Evolutionary conservation across 129 eudicot genomes (phyloP), one percentile per base, ranked within the genome.

Genomic region (Tanacetum coccineum): DNA sequence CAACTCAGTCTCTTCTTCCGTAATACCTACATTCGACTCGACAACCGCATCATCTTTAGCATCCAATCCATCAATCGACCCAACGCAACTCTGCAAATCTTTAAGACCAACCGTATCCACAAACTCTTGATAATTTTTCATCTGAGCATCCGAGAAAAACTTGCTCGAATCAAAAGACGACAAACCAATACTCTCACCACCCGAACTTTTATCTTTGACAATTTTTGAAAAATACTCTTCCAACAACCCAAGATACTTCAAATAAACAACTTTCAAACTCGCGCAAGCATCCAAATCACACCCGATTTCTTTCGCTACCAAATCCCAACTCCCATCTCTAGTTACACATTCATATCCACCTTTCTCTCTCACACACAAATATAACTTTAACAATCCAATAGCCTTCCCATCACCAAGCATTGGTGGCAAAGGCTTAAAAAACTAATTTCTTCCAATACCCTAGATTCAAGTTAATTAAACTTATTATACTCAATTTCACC

Each of bases 321-420:
- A 71, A 63, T 72, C 82, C 91, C 94, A 87, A 59, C 51, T 13
- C 63, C 70, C 70, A 18, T 76, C 78, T 20, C 62, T 57, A 4
- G 78, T 71, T 66, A 87, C 89, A 36, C 30, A 62, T 30, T 85
- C 77, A 64, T 67, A 84, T 21, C 95, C 95, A 73, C 90, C 86
- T 58, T 77, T 76, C 32, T 80, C 78, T 55, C 71, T 75, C 70
- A 87, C 96, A 25, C 74, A 76, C 58, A 83, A 60, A 62, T 80
- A 83, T 44, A 87, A 79, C 69, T 72, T 79, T 36, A 82, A 68
- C 83, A 90, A 87, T 87, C 84, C 89, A 57, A 84, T 78, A 0
- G 78, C 36, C 30, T 78, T 62, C 59, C 89, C 89, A 82, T 82
- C 73, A 19, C 89, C 89, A 62, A 87, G 80, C 85, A 82, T 73